phyloP scores from a whole-genome alignment of 192 early-diverging fungal genomes.

The Backusella mclennaniae region DNA sequence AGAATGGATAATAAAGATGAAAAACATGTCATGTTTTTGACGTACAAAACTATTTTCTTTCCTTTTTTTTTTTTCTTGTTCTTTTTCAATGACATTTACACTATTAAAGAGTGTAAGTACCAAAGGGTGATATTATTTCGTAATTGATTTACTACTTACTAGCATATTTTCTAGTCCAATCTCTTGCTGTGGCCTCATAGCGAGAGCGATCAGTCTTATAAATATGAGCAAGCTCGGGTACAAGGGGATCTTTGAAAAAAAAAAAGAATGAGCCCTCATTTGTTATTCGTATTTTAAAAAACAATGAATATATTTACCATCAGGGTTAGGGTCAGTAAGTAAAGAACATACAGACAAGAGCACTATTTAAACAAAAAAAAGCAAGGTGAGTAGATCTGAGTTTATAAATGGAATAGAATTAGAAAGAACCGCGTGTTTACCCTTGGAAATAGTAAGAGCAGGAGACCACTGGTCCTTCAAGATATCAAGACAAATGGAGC shows the following conservation, averaged over 20 bases:
- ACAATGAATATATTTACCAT: slow-evolving; percentile 24
- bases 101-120: background rate
- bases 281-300: background rate
- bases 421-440: slow-evolving; percentile 30
- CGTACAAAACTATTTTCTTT: background rate
- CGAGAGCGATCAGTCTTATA: slow-evolving; percentile 93
- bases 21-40: background rate
- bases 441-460: slow-evolving; percentile 97
- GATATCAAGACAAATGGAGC: slow-evolving; percentile 97
- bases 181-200: slow-evolving; percentile 86
- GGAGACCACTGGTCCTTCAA: slow-evolving; percentile 99
- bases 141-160: slow-evolving; percentile 27
- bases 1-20: background rate
- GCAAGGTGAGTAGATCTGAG: background rate
- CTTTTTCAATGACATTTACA: background rate
- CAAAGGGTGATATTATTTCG: background rate
- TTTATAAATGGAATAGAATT: background rate
- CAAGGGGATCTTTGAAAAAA: slow-evolving; percentile 80
- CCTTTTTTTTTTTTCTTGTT: background rate
- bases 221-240: slow-evolving; percentile 95
- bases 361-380: slow-evolving; percentile 45
- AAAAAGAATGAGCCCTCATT: background rate
- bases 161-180: slow-evolving; percentile 94
- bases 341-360: slow-evolving; percentile 95
- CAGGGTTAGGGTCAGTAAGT: slow-evolving; percentile 97